Base-by-base conservation (phyloP, 345 rosid species). In the Salix brachista region DNA sequence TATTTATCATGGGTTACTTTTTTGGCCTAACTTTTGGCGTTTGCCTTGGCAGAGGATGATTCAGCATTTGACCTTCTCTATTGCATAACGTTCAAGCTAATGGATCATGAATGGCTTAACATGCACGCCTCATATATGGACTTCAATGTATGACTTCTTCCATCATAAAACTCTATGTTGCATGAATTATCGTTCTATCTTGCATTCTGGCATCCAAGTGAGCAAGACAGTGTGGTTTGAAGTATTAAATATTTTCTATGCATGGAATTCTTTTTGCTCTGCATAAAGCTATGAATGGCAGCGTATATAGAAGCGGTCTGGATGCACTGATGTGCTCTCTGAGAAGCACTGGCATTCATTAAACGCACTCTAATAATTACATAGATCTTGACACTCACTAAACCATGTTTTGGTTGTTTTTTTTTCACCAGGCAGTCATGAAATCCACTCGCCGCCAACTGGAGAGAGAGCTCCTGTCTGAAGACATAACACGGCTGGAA, bases 51-150 rank as follows among this genome's bases (percentile, higher is more conserved):
- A 96, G 99, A 90, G 79, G 89, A 92, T 70, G 98, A 93, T 79
- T 87, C 89, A 65, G 99, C 99, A 4, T 93, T 96, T 84, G 99
- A 96, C 80, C 83, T 91, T 81, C 97, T 96, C 19, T 96, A 96
- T 75, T 93, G 99, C 87, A 92, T 93, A 81, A 90, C 98, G 14
- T 96, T 93, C 91, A 96, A 96, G 90, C 88, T 96, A 77, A 92
- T 96, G 98, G 97, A 96, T 88, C 91, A 89, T 42, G 92, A 89
- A 75, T 96, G 99, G 99, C 98, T 93, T 70, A 56, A 89, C 56
- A 93, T 96, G 94, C 99, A 82, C 13, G 98, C 99, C 11, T 96
- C 98, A 46, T 96, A 96, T 83, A 96, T 96, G 99, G 99, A 96
- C 84, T 96, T 96, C 84, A 96, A 96, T 79, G 99, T 93, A 84